Conservation (phyloP, 2,329 filamentous ascomycete species). For the Fusarium annulatum region DNA sequence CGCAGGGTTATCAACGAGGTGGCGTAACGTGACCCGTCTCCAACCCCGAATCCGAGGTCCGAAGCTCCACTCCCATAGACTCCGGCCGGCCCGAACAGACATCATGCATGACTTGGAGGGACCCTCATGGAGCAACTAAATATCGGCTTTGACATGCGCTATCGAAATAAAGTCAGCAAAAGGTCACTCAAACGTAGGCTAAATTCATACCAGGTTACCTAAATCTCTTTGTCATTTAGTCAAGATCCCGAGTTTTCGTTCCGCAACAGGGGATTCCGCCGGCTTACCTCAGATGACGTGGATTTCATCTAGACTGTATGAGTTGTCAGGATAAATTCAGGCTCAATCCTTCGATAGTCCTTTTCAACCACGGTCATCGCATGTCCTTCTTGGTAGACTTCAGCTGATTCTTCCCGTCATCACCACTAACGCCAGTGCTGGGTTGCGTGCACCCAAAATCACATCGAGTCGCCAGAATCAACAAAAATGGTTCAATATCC, state of each 20-base stretch:
- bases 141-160: too few species aligned
- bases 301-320: accelerated
- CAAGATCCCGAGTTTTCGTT: too few species aligned
- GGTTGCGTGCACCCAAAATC: too few species aligned
- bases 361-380: background rate
- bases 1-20: too few species aligned
- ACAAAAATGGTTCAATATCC: background rate
- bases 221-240: too few species aligned
- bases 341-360: background rate
- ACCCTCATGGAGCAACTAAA: too few species aligned
- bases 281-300: background rate
- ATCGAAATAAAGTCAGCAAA: too few species aligned
- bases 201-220: too few species aligned
- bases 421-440: background rate
- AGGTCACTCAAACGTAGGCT: too few species aligned
- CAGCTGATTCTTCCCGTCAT: background rate
- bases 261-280: background rate
- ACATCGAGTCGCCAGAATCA: too few species aligned
- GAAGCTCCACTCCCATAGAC: background rate
- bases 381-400: background rate
- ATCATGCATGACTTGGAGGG: too few species aligned
- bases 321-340: background rate
- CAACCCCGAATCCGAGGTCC: background rate
- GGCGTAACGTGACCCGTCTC: background rate
- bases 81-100: background rate